Evolutionary conservation across 129 eudicot genomes (phyloP).

Genomic region (Escallonia herrerae): DNA sequence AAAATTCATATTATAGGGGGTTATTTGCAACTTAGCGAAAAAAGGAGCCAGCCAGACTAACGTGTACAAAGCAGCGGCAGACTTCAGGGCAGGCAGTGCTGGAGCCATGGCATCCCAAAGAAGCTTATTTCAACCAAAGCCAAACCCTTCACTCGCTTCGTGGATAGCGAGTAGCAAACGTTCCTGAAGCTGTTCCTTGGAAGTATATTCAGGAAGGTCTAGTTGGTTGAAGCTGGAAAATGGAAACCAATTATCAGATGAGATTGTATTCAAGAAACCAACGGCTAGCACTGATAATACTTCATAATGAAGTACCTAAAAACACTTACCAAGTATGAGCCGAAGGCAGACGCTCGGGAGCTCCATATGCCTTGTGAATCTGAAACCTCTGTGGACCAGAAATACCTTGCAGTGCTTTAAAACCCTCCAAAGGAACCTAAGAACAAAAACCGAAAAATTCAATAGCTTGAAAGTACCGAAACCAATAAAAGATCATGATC

Average conservation of each 20-base stretch:
- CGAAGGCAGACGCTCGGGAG: constrained; percentile 94
- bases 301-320: not conserved
- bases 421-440: constrained; percentile 96
- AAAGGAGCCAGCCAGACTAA: constrained; percentile 17
- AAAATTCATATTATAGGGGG: not conserved
- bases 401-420: constrained; percentile 92
- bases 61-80: constrained; percentile 22
- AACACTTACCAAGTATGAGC: constrained; percentile 92
- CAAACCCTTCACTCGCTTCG: constrained; percentile 99
- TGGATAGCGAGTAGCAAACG: constrained; percentile 91
- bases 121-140: constrained; percentile 54
- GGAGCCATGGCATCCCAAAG: constrained; percentile 1
- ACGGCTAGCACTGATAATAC: not conserved
- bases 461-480: not conserved
- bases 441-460: not conserved
- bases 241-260: not conserved
- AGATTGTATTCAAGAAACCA: not conserved
- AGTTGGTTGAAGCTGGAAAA: constrained; percentile 74
- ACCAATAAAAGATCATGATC: not conserved
- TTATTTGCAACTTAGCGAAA: not conserved
- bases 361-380: constrained; percentile 97
- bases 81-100: constrained; percentile 6
- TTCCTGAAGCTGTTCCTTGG: constrained; percentile 92
- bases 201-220: constrained; percentile 92
- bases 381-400: constrained; percentile 98